Base-by-base conservation (phyloP, 139 green algal genomes). In the Trebouxia sp. region DNA sequence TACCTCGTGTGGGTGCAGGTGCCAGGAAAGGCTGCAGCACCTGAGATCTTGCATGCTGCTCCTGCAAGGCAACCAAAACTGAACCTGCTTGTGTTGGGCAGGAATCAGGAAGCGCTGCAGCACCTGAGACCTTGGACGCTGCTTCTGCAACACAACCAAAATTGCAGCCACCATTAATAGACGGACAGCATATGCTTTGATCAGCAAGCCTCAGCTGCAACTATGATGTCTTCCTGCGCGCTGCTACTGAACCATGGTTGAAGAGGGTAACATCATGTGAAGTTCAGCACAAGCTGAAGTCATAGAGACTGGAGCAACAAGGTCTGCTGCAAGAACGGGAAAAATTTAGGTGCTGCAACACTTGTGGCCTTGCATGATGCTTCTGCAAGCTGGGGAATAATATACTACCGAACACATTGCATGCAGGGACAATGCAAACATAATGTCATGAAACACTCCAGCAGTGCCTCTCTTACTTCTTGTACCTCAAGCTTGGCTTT, bases 21-120 rank as follows among this genome's bases (percentile, higher is more conserved):
- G 93, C 89, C 15, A 87, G 82, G 76, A 86, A 94, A 6, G 91
- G 90, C 35, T 72, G 45, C 83, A 95, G 82, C 22, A 70, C 82
- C 6, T 84, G 74, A 28, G 55, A 43, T 6, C 83, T 82, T 22
- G 55, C 47, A 56, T 86, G 50, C 67, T 92, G 82, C 41, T 80
- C 81, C 82, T 89, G 79, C 50, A 78, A 53, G 20, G 15, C 11
- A 43, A 8, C 22, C 2, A 26, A 12, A 20, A 28, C 14, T 72
- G 20, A 39, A 20, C 62, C 30, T 22, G 6, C 5, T 24, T 6
- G 37, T n/a, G 38, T 15, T 30, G n/a, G n/a, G 15, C 37, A 69
- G 17, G 3, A 39, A 35, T 32, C 5, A 39, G 22, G 56, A 12
- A 12, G 14, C 5, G 8, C n/a, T 11, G 11, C n/a, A 17, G 8